phyloP scores from a whole-genome alignment of 2,329 filamentous ascomycete species.

The Arthrobotrys sphaeroides region DNA sequence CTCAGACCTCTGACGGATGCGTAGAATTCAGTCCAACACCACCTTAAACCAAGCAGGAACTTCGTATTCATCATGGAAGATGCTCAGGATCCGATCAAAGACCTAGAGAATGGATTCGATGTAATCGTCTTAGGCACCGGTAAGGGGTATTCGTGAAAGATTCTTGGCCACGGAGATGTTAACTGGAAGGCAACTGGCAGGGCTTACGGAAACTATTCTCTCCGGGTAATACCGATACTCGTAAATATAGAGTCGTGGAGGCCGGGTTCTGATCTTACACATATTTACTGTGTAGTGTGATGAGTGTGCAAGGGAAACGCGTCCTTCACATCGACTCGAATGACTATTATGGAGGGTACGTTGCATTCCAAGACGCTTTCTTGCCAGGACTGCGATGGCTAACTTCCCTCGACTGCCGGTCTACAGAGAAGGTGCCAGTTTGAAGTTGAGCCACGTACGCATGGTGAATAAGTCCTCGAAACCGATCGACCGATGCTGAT shows the following conservation, averaged over 20 bases:
- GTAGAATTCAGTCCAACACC: neutral
- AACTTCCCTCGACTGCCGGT: slow-evolving; percentile 13
- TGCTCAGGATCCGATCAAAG: slow-evolving; percentile 39
- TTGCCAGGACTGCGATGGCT: slow-evolving; percentile 58
- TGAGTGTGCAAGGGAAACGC: slow-evolving; percentile 99
- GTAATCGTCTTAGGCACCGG: slow-evolving; percentile 97
- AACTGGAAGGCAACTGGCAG: neutral
- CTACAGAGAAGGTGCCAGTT: slow-evolving; percentile 85
- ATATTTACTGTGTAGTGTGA: slow-evolving; percentile 69
- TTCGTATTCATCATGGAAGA: slow-evolving; percentile 25
- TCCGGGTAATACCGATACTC: slow-evolving; percentile 76
- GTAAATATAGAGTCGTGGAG: neutral
- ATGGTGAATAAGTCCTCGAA: slow-evolving; percentile 51
- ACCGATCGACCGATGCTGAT: slow-evolving; percentile 39
- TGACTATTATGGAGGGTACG: slow-evolving; percentile 96
- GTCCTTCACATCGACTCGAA: slow-evolving; percentile 99
- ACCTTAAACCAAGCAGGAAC: neutral
- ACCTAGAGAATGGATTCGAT: slow-evolving; percentile 95
- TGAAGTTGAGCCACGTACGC: slow-evolving; percentile 92
- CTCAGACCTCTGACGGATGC: neutral
- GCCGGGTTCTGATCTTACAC: slow-evolving; percentile 14
- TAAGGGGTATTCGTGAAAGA: slow-evolving; percentile 64
- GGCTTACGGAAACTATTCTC: slow-evolving; percentile 68
- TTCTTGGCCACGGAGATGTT: neutral
- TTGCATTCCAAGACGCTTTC: slow-evolving; percentile 31